Evolutionary conservation across 305 asterid species (phyloP).

Genomic region (Fraxinus nigra): DNA sequence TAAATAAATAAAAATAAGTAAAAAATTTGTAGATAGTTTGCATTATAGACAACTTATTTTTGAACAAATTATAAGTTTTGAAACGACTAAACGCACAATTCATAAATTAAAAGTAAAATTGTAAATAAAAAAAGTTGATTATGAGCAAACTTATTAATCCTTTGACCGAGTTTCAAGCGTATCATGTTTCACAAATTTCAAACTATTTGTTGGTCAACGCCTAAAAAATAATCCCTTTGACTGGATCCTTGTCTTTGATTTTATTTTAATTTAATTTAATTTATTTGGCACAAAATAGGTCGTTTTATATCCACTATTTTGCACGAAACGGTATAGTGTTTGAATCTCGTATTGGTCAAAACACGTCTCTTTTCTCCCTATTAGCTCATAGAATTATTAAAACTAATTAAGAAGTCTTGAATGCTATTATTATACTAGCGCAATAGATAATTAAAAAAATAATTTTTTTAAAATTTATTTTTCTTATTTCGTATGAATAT

Average conservation of each 20-base stretch:
- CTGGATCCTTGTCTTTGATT: background rate
- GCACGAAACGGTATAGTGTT: background rate
- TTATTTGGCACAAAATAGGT: background rate
- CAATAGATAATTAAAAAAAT: too few species aligned
- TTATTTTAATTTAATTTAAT: background rate
- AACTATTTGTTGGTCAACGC: background rate
- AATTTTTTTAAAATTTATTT: too few species aligned
- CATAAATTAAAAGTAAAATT: too few species aligned
- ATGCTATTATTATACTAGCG: background rate
- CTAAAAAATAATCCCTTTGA: background rate
- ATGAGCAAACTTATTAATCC: too few species aligned
- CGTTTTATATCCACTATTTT: background rate
- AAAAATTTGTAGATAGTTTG: too few species aligned
- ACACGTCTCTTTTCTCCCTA: conserved; percentile 27
- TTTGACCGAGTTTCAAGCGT: background rate
- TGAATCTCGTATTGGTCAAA: conserved; percentile 25
- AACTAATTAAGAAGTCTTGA: background rate
- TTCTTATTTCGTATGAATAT: background rate
- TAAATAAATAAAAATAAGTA: too few species aligned
- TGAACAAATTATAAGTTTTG: background rate
- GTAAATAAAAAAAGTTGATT: background rate
- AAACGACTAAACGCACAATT: too few species aligned
- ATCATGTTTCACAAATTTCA: background rate
- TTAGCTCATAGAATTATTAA: background rate
- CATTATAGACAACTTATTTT: too few species aligned